Evolutionary conservation across 108 stramenopile species (phyloP).

Genomic region (Stephanodiscus minutulus): DNA sequence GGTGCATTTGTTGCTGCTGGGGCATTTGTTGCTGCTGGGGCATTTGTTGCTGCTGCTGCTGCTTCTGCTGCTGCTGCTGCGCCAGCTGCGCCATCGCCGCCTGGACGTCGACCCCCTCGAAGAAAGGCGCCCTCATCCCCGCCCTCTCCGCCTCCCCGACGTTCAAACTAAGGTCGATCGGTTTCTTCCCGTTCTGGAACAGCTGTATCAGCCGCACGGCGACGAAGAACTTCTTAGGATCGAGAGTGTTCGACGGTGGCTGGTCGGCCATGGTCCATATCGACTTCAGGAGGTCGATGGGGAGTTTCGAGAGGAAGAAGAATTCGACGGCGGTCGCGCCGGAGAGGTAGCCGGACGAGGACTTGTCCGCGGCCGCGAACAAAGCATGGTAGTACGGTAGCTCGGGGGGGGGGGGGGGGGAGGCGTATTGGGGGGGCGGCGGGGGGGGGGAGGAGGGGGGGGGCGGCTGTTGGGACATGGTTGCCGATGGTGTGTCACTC

Average conservation of each 20-base stretch:
- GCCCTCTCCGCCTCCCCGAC: slow-evolving; percentile 45
- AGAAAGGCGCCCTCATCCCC: slow-evolving; percentile 57
- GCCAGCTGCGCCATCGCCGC: background rate
- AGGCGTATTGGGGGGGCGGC: slow-evolving; percentile 20
- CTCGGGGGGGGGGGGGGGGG: slow-evolving; percentile 23
- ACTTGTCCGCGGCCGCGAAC: slow-evolving; percentile 77
- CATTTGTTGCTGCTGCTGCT: slow-evolving; percentile 12
- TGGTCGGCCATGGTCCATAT: slow-evolving; percentile 88
- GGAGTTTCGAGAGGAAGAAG: slow-evolving; percentile 83
- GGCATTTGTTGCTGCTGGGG: slow-evolving; percentile 34
- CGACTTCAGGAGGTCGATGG: slow-evolving; percentile 77
- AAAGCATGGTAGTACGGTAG: slow-evolving; percentile 84
- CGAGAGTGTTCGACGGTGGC: slow-evolving; percentile 61
- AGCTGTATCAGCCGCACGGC: slow-evolving; percentile 86
- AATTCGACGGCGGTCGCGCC: slow-evolving; percentile 88
- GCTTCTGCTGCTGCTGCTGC: slow-evolving; percentile 6
- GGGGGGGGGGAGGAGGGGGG: background rate
- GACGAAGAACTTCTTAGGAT: slow-evolving; percentile 67
- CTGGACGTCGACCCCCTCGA: slow-evolving; percentile 64
- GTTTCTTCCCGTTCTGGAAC: slow-evolving; percentile 77
- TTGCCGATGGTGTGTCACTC: background rate
- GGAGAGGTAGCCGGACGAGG: slow-evolving; percentile 58
- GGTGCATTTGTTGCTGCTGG: slow-evolving; percentile 25
- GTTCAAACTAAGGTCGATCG: slow-evolving; percentile 60
- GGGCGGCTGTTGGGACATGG: background rate